These are phyloP conservation scores for Sporobolomyces roseus DNA, from an alignment of 768 basidiomycete species.

Conservation along the genomic window DNA sequence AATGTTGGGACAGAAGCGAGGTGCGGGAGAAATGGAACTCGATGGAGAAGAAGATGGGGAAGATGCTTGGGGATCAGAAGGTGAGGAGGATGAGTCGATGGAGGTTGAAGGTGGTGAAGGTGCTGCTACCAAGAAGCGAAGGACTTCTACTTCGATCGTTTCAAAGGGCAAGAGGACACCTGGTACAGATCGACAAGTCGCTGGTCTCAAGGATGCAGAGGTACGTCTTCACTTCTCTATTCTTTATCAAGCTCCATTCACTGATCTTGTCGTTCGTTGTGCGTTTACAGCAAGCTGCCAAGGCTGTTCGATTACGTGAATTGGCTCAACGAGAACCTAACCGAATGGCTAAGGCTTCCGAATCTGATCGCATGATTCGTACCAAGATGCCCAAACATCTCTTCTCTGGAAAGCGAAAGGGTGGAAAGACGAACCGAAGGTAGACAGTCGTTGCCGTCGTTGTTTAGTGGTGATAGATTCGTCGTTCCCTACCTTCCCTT, in stretches of 20 bases:
- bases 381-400: conserved; percentile 72
- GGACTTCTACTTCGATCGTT: conserved; percentile 31
- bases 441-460: conserved; percentile 15
- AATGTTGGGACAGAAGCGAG: conserved; percentile 47
- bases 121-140: conserved; percentile 36
- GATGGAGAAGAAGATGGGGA: conserved; percentile 44
- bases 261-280: conserved; percentile 26
- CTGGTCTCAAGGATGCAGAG: conserved; percentile 27
- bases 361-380: conserved; percentile 66
- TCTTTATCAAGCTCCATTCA: neutral
- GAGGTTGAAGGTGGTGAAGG: conserved; percentile 46
- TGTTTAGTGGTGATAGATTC: neutral
- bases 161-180: conserved; percentile 42
- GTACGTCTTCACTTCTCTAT: conserved; percentile 5
- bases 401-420: conserved; percentile 74
- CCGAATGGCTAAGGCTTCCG: conserved; percentile 82
- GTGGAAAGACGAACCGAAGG: conserved; percentile 69
- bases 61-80: conserved; percentile 19
- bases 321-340: conserved; percentile 83
- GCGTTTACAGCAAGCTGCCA: conserved; percentile 63
- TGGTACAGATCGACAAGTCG: conserved; percentile 31
- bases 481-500: neutral
- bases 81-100: conserved; percentile 52
- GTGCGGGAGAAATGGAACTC: conserved; percentile 53
- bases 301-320: conserved; percentile 76